Evolutionary conservation across 1,139 yeast species (phyloP), one percentile per base, ranked within the genome.

Genomic region (Casaregolazyma lundiana): DNA sequence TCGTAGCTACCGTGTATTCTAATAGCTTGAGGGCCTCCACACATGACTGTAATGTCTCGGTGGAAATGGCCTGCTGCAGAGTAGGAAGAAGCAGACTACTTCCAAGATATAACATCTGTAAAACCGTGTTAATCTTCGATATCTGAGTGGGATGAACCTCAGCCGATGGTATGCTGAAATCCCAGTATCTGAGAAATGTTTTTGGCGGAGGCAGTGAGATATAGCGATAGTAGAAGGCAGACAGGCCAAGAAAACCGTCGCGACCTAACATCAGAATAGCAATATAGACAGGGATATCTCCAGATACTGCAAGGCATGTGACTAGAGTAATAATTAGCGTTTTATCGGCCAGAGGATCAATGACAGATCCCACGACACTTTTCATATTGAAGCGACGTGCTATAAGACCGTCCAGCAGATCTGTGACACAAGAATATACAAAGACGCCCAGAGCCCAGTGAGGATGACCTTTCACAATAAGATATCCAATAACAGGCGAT

Each of bases 261-360:
- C 97, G 75, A 0, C 97, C 97, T 18, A 92, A 71, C 26, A 94
- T 89, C 16, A 88, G 56, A 0, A 71, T 66, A 0, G 96, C 97
- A 44, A 92, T 69, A 47, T 79, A 75, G 2, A 76, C 48, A 89
- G 75, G 71, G 41, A 70, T 54, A 16, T 80, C 78, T 2, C 84
- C 80, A 0, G 81, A 73, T 32, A 80, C 77, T 1, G 94, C 81
- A 49, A 92, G 69, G 45, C 95, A 80, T 0, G 82, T 72, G 0
- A 97, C 89, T 47, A 95, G 80, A 0, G 86, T 79, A 38, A 94
- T 77, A 96, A 94, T 88, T 40, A 94, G 71, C 19, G 86, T 71
- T 64, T 94, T 94, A 62, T 94, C 99, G 0, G 98, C 99, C 70
- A 89, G 75, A 0, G 99, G 98, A 60, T 94, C 99, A 37, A 94